Evolutionary conservation across 169 alveolate species (phyloP).

Genomic region (Eimeria maxima): DNA sequence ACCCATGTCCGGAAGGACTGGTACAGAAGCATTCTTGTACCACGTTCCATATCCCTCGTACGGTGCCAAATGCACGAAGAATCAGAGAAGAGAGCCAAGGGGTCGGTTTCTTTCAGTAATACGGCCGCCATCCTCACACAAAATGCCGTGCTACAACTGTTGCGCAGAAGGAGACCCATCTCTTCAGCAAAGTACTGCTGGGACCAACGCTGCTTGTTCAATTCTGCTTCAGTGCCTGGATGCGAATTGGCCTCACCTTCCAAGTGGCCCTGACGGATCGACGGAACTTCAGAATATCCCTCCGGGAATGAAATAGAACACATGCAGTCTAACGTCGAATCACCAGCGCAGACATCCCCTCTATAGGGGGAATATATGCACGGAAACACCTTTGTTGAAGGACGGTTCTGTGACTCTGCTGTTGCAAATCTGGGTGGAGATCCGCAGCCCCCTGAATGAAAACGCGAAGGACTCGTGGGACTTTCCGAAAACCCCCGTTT

Average conservation of each 20-base stretch:
- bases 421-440: neutral
- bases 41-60: neutral
- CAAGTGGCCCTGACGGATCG: constrained; percentile 64
- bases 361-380: neutral
- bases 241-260: constrained; percentile 18
- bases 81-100: neutral
- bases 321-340: neutral
- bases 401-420: neutral
- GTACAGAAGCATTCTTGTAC: constrained; percentile 7
- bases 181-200: neutral
- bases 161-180: constrained; percentile 60
- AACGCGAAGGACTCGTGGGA: neutral
- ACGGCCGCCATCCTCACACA: constrained; percentile 2
- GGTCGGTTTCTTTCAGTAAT: constrained; percentile 23
- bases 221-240: neutral
- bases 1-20: constrained; percentile 63
- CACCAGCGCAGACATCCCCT: neutral
- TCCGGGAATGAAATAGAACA: neutral
- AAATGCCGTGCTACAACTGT: constrained; percentile 29
- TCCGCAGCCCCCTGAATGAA: neutral
- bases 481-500: neutral
- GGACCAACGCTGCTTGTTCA: constrained; percentile 67
- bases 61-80: neutral
- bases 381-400: neutral
- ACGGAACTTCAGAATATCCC: constrained; percentile 54